Percentiles rank a stretch among this genome's conserved stretches.
Conservation (phyloP, 331 rosid species). For the Spiraea crenata region DNA sequence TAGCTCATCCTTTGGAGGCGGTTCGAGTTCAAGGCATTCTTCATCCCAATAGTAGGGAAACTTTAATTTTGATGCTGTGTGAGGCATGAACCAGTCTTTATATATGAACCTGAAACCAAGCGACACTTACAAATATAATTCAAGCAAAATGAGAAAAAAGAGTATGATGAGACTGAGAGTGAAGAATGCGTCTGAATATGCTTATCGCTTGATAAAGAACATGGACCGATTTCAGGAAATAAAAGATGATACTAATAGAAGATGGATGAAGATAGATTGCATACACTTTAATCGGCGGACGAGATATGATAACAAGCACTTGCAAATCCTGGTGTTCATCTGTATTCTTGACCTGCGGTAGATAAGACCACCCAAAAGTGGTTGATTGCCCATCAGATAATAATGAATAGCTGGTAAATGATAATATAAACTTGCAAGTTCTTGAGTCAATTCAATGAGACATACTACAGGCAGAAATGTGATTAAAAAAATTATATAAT, state of each 20-base stretch:
- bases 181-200: background rate
- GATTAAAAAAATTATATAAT: too few relatives aligned
- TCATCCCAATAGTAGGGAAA: constrained; percentile 85
- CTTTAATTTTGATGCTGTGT: constrained; percentile 73
- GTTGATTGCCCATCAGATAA: background rate
- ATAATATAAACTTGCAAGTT: background rate
- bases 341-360: constrained; percentile 68
- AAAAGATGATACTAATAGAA: constrained; percentile 2
- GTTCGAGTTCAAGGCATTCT: constrained; percentile 43
- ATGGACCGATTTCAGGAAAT: background rate
- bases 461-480: background rate
- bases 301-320: constrained; percentile 70
- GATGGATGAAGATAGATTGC: constrained; percentile 33
- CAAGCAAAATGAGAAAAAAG: constrained; percentile 10
- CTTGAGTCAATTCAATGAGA: background rate
- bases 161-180: background rate
- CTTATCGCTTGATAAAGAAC: background rate
- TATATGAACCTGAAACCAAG: constrained; percentile 64
- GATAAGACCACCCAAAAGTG: background rate
- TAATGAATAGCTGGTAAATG: background rate
- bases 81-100: constrained; percentile 86
- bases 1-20: constrained; percentile 65
- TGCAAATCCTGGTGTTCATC: constrained; percentile 79
- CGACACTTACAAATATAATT: constrained; percentile 11
- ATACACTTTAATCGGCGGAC: constrained; percentile 88